Evolutionary conservation across 805 yeast species (phyloP).

Genomic region (Candida ortonii): DNA sequence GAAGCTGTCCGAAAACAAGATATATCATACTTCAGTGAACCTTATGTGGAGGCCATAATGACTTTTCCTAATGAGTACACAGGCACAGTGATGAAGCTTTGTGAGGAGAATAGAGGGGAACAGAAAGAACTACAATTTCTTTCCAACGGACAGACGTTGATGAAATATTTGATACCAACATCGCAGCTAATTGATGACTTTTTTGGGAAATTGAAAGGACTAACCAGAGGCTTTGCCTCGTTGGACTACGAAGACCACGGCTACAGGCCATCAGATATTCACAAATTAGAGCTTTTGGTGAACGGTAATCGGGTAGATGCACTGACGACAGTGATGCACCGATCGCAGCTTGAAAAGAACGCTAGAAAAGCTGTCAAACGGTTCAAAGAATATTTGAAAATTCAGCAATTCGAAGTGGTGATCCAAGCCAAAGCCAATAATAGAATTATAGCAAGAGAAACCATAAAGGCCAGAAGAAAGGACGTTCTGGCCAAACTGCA

Average conservation of each 20-base stretch:
- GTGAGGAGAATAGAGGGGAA: constrained; percentile 79
- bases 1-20: constrained; percentile 44
- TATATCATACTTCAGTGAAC: constrained; percentile 64
- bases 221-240: constrained; percentile 90
- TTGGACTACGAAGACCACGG: constrained; percentile 95
- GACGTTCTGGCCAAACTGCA: constrained; percentile 93
- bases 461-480: constrained; percentile 88
- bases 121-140: constrained; percentile 78
- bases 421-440: constrained; percentile 85
- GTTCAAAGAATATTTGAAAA: constrained; percentile 73
- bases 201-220: constrained; percentile 87
- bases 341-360: constrained; percentile 63
- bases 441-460: constrained; percentile 84
- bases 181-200: constrained; percentile 93
- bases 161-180: constrained; percentile 79
- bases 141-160: constrained; percentile 73
- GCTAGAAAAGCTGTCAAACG: constrained; percentile 83
- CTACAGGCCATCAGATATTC: constrained; percentile 72
- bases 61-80: constrained; percentile 87
- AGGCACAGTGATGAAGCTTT: constrained; percentile 81
- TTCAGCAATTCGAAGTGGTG: constrained; percentile 87
- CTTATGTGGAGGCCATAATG: constrained; percentile 86
- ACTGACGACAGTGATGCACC: constrained; percentile 84
- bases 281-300: constrained; percentile 83
- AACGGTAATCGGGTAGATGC: constrained; percentile 92